Conservation (phyloP, 106 monocot species). For the Acorus gramineus region DNA sequence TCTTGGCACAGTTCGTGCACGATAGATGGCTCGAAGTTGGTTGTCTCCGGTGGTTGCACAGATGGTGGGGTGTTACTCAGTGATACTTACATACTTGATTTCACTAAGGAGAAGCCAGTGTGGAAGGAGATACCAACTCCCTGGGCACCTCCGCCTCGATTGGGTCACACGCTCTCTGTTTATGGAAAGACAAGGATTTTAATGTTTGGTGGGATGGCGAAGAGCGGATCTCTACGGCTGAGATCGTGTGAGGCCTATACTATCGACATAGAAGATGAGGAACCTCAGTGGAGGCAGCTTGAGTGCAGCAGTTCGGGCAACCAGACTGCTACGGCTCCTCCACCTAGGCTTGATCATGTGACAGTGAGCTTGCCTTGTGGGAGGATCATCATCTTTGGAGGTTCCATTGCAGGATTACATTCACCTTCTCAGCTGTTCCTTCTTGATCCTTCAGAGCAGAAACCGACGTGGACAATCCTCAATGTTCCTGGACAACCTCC, state of each 20-base stretch:
- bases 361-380: constrained; percentile 85
- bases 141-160: constrained; percentile 60
- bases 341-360: constrained; percentile 84
- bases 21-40: constrained; percentile 72
- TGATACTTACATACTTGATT: constrained; percentile 69
- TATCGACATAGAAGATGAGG: constrained; percentile 61
- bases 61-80: constrained; percentile 65
- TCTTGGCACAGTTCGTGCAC: constrained; percentile 95
- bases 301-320: constrained; percentile 26
- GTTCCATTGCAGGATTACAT: constrained; percentile 85
- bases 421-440: constrained; percentile 76
- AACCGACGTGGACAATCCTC: constrained; percentile 72
- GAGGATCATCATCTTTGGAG: constrained; percentile 79
- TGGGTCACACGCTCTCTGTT: constrained; percentile 77
- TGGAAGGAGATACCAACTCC: constrained; percentile 74
- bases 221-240: constrained; percentile 71
- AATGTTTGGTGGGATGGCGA: constrained; percentile 91
- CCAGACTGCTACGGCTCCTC: constrained; percentile 29
- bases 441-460: constrained; percentile 65
- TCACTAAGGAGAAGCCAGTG: constrained; percentile 51
- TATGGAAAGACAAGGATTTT: constrained; percentile 56
- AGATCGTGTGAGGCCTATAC: constrained; percentile 74
- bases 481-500: constrained; percentile 79
- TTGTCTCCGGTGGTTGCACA: constrained; percentile 85
- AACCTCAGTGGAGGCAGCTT: constrained; percentile 74